Evolutionary conservation across 2,329 filamentous ascomycete genomes (phyloP), one percentile per base, ranked within the genome.

Genomic region (Metarhizium anisopliae): DNA sequence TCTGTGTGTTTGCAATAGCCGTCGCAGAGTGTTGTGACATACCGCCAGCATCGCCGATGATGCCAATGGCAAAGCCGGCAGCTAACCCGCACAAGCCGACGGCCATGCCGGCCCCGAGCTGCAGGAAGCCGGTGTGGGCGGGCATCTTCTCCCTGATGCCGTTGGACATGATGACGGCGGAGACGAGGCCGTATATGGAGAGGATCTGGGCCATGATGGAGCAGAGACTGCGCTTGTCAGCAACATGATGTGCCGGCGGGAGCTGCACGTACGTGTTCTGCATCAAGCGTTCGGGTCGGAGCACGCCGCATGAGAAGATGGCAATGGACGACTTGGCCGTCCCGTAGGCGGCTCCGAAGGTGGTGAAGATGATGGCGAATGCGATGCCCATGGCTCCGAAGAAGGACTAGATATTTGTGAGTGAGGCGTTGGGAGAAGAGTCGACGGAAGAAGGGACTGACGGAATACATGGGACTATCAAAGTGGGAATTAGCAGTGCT

Each of bases 301-400:
- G 64, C 62, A 77, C 66, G 55, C 74, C 74, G 30, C 68, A 67
- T 29, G 72, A 64, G 62, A 76, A 76, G 61, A 77, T 76, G 55
- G 73, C 74, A 40, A 68, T 67, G 50, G 70, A 61, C 50, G 72
- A 74, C 59, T 74, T 74, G 55, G 72, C 72, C 40, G 72, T 75
- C 52, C 74, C 74, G 60, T 76, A 76, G 52, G 72, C 68, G 53
- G 74, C 73, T 52, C 74, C 77, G 51, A 80, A 66, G 64, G 76
- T 78, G 62, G 76, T 77, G 69, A 80, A 76, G 65, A 79, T 71
- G 57, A 80, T 79, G 66, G 77, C 71, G 45, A 68, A 68, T 35
- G 67, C 63, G 61, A 71, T 73, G 53, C 72, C 72, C 58, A 75
- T 66, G 49, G 71, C 71, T 42, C 73, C 71, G 59, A 75, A 74